Conservation (phyloP, 192 early-diverging fungal species). For the Dispira parvispora region DNA sequence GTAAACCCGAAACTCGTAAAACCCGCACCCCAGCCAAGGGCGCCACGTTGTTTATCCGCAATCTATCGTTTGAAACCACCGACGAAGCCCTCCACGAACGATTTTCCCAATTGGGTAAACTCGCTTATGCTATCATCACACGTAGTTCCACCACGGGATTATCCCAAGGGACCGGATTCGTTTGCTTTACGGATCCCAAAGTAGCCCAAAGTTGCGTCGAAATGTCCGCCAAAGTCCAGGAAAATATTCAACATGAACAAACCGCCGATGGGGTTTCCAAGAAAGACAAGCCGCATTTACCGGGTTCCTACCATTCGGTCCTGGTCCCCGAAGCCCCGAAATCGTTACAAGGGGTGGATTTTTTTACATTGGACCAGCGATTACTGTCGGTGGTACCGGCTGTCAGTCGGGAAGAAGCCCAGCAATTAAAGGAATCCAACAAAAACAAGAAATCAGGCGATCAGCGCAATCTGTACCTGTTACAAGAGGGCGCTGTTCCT, state of each 20-base stretch:
- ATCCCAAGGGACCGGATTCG: slow-evolving; percentile 90
- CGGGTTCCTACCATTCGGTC: slow-evolving; percentile 15
- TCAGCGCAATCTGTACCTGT: slow-evolving; percentile 71
- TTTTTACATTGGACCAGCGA: slow-evolving; percentile 65
- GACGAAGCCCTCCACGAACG: slow-evolving; percentile 53
- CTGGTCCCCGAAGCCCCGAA: slow-evolving; percentile 26
- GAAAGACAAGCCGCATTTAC: slow-evolving; percentile 18
- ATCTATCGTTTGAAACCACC: slow-evolving; percentile 79
- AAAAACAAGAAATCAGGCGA: slow-evolving; percentile 52
- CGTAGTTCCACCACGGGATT: slow-evolving; percentile 63
- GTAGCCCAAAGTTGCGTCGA: slow-evolving; percentile 63
- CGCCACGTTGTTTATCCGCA: slow-evolving; percentile 83
- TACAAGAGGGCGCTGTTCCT: slow-evolving; percentile 84
- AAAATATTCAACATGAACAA: slow-evolving; percentile 21
- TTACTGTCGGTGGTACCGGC: slow-evolving; percentile 65
- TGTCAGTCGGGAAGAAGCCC: slow-evolving; percentile 55
- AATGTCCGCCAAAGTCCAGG: slow-evolving; percentile 30
- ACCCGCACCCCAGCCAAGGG: slow-evolving; percentile 10
- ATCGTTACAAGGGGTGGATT: slow-evolving; percentile 15
- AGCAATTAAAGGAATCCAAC: slow-evolving; percentile 38
- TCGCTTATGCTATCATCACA: slow-evolving; percentile 75
- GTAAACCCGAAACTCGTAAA: too few species aligned
- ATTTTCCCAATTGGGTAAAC: slow-evolving; percentile 27
- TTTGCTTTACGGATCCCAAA: slow-evolving; percentile 56
- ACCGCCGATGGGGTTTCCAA: slow-evolving; percentile 19